Percentiles rank a stretch among this genome's conserved stretches.
phyloP scores from a whole-genome alignment of 2,329 filamentous ascomycete genomes.

The Kalmusia sp. region DNA sequence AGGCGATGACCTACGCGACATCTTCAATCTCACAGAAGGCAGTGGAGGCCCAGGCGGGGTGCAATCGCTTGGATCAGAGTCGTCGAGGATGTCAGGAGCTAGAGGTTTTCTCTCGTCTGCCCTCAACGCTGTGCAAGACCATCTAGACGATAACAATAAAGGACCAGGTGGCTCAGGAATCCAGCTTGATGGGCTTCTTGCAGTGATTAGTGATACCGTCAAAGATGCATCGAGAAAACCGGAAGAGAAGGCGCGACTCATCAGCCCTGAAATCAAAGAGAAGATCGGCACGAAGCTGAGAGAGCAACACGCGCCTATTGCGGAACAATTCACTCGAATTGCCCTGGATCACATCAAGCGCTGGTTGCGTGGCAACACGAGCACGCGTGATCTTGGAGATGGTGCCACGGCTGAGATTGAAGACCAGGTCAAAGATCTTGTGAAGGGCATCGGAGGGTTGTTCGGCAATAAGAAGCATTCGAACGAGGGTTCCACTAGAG shows the following conservation, averaged over 20 bases:
- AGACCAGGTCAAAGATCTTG: conserved; percentile 35
- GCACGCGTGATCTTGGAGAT: conserved; percentile 35
- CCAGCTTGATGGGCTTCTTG: conserved; percentile 34
- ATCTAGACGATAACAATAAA: conserved; percentile 24
- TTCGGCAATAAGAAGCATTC: conserved; percentile 30
- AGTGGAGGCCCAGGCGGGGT: conserved; percentile 17
- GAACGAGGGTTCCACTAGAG: conserved; percentile 27
- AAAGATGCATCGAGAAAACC: conserved; percentile 38
- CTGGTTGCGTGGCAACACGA: conserved; percentile 40
- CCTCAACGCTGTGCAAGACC: conserved; percentile 33
- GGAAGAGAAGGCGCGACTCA: conserved; percentile 37
- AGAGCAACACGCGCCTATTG: conserved; percentile 33
- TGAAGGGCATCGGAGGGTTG: conserved; percentile 35
- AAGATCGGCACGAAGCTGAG: conserved; percentile 34
- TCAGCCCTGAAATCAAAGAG: conserved; percentile 40
- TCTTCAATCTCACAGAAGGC: conserved; percentile 34
- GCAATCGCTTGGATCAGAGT: conserved; percentile 19
- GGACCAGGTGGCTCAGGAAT: conserved; percentile 20
- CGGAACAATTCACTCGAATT: conserved; percentile 38
- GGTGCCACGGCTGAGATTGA: conserved; percentile 38
- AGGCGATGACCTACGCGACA: conserved; percentile 34
- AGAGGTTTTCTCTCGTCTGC: conserved; percentile 34
- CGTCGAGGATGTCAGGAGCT: conserved; percentile 16
- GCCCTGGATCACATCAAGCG: conserved; percentile 40
- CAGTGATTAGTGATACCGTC: conserved; percentile 33